Percentiles rank a stretch among this genome's conserved stretches.
phyloP scores from a whole-genome alignment of 78 protist species.

The slime mould (Dictyostelium discoideum) region dicty_2.7 NC_007089.4:2148501-2149000 shows the following conservation, averaged over 20 bases:
- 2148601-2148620: background rate
- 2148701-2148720: constrained; percentile 23
- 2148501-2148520: constrained; percentile 4
- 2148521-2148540: constrained; percentile 22
- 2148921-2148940: constrained; percentile 94
- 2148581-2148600: constrained; percentile 1
- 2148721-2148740: constrained; percentile 29
- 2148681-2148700: constrained; percentile 19
- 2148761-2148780: no score
- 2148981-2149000: no score
- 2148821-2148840: constrained; percentile 83
- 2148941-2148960: constrained; percentile 90
- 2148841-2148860: constrained; percentile 66
- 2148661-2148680: background rate
- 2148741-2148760: no score
- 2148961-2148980: background rate
- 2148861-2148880: constrained; percentile 69
- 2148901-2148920: constrained; percentile 62
- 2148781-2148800: background rate
- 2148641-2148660: background rate
- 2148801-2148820: background rate
- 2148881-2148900: constrained; percentile 53
- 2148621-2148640: background rate
- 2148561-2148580: background rate
- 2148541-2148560: constrained; percentile 4